These are phyloP conservation scores for Agastache rugosa DNA, from an alignment of 257 asterid species.

Conservation along the genomic window DNA sequence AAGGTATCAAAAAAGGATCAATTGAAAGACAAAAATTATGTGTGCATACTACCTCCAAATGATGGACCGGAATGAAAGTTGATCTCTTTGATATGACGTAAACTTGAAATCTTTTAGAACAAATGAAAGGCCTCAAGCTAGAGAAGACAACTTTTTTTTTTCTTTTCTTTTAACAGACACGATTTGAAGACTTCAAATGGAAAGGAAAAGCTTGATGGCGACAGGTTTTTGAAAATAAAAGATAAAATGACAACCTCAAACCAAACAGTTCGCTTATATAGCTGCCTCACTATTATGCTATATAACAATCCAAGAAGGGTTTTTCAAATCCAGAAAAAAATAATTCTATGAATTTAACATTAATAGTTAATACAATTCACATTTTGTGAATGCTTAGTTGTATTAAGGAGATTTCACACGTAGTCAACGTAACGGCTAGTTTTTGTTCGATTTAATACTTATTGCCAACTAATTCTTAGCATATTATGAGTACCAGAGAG, in stretches of 20 bases:
- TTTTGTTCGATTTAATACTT: background rate
- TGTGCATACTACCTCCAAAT: constrained; percentile 6
- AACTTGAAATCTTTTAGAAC: background rate
- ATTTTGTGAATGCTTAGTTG: background rate
- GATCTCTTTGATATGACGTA: background rate
- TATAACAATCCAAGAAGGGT: background rate
- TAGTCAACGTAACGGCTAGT: background rate
- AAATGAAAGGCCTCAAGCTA: background rate
- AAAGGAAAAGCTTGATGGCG: background rate
- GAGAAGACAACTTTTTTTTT: background rate
- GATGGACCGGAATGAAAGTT: background rate
- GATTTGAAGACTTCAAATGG: background rate
- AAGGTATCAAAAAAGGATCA: background rate
- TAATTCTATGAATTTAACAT: background rate
- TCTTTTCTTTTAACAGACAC: background rate
- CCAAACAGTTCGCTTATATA: background rate
- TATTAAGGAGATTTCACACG: background rate
- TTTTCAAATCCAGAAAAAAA: background rate
- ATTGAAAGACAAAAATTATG: background rate
- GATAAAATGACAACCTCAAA: background rate
- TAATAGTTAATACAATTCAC: background rate
- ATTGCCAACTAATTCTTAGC: constrained; percentile 22
- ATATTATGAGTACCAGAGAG: constrained; percentile 2
- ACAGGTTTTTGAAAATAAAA: background rate
- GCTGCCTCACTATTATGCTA: background rate